phyloP scores from a whole-genome alignment of 2,329 filamentous ascomycete species.

The Zymoseptoria ardabiliae region DNA sequence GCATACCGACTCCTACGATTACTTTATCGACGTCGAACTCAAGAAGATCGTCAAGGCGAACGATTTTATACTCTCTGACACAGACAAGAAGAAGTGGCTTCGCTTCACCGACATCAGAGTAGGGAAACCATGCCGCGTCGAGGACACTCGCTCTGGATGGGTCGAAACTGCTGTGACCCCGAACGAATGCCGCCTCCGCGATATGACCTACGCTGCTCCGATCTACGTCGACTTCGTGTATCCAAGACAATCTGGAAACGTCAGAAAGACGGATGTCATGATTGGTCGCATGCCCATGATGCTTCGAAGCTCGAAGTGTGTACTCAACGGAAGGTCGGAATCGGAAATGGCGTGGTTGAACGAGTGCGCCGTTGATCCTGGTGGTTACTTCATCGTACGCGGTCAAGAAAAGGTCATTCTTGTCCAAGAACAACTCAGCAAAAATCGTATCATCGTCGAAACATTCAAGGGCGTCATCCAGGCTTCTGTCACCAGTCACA shows the following conservation, averaged over 20 bases:
- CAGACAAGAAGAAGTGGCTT: constrained; percentile 86
- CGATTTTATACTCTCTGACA: constrained; percentile 79
- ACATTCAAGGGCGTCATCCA: constrained; percentile 90
- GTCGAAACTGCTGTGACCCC: constrained; percentile 67
- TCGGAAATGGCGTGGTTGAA: constrained; percentile 85
- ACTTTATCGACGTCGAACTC: constrained; percentile 92
- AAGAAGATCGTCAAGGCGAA: constrained; percentile 96
- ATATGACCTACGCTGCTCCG: constrained; percentile 96
- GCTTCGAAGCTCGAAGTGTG: constrained; percentile 91
- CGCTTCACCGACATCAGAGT: constrained; percentile 67
- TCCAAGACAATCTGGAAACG: constrained; percentile 68
- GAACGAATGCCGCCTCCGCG: constrained; percentile 90
- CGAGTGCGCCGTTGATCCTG: constrained; percentile 91
- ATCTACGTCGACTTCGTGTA: constrained; percentile 91
- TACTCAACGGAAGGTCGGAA: constrained; percentile 75
- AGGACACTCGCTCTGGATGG: constrained; percentile 63
- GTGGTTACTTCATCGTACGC: constrained; percentile 95
- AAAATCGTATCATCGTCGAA: constrained; percentile 97
- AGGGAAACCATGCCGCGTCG: constrained; percentile 69
- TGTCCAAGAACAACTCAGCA: constrained; percentile 97
- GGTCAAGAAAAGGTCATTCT: constrained; percentile 98
- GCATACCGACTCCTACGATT: constrained; percentile 98
- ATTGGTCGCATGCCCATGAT: constrained; percentile 94
- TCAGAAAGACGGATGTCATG: constrained; percentile 64
- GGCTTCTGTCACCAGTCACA: constrained; percentile 95